Percentiles rank a stretch among this genome's conserved stretches.
phyloP scores from a whole-genome alignment of 1,139 yeast species.

The Starmera stellimalicola region DNA sequence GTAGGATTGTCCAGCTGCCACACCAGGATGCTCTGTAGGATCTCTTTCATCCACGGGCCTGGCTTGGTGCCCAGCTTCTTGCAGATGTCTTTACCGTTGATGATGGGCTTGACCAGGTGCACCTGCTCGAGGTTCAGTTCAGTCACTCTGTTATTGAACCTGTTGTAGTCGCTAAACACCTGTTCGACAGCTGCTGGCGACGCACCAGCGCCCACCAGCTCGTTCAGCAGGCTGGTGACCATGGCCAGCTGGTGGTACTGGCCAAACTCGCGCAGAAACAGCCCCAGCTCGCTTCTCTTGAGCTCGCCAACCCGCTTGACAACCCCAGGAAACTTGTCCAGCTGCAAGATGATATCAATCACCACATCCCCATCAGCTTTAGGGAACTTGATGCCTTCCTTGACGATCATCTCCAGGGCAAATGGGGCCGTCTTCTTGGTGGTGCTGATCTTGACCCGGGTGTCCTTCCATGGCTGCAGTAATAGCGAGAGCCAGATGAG shows the following conservation, averaged over 20 bases:
- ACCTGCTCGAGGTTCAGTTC: conserved; percentile 30
- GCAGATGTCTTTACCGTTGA: conserved; percentile 64
- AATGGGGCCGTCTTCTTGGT: conserved; percentile 19
- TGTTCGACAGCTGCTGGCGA: conserved; percentile 1
- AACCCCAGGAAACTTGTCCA: conserved; percentile 20
- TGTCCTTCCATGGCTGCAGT: conserved; percentile 38
- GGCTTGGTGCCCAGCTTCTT: conserved; percentile 47
- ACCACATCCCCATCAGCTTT: conserved; percentile 45
- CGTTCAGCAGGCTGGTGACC: conserved; percentile 19
- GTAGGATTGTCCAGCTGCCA: conserved; percentile 75
- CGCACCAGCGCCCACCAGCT: conserved; percentile 6
- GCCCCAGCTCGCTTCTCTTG: conserved; percentile 53
- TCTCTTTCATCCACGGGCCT: conserved; percentile 74
- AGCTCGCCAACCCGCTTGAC: conserved; percentile 13
- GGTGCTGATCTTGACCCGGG: conserved; percentile 30
- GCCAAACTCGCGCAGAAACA: conserved; percentile 45
- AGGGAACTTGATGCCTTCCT: conserved; percentile 66
- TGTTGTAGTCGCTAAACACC: conserved; percentile 25
- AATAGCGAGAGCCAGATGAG: conserved; percentile 40
- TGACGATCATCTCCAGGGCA: conserved; percentile 38
- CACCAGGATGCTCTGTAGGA: conserved; percentile 43
- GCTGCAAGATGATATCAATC: conserved; percentile 28
- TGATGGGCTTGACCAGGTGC: conserved; percentile 39
- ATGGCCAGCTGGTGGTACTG: conserved; percentile 40
- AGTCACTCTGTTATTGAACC: conserved; percentile 22